These are phyloP conservation scores for Candida nitratophila DNA, from an alignment of 805 yeast species.

Conservation along the genomic window DNA sequence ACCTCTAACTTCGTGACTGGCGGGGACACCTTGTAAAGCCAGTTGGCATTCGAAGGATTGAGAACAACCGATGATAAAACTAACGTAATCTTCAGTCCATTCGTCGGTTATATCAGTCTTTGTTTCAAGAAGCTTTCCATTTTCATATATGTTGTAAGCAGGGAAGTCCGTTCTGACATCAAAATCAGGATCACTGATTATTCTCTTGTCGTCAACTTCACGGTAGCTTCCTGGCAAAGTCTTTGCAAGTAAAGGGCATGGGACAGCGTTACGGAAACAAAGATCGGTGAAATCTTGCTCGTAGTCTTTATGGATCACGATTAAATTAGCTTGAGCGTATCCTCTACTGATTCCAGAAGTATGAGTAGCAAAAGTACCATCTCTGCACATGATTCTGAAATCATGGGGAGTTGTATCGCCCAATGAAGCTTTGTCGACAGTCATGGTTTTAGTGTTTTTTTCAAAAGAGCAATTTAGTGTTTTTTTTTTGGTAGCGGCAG, in stretches of 20 bases:
- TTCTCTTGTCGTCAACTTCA: constrained; percentile 10
- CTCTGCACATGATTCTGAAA: constrained; percentile 1
- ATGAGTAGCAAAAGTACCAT: constrained; percentile 1
- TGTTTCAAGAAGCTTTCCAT: constrained; percentile 21
- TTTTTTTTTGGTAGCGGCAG: not conserved
- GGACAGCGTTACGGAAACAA: constrained; percentile 31
- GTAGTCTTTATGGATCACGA: constrained; percentile 26
- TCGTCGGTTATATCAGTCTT: constrained; percentile 20
- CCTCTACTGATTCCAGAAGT: constrained; percentile 16
- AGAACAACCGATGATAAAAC: constrained; percentile 36
- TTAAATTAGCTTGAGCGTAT: constrained; percentile 31
- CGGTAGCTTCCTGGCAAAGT: constrained; percentile 16
- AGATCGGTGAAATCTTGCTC: constrained; percentile 28
- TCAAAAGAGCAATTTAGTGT: too few species aligned
- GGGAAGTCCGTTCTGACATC: constrained; percentile 31
- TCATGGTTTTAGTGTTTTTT: too few species aligned
- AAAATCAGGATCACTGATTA: constrained; percentile 13
- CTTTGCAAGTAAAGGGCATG: constrained; percentile 28
- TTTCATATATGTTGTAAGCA: constrained; percentile 25
- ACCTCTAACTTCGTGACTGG: constrained; percentile 17
- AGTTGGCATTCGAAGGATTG: constrained; percentile 33
- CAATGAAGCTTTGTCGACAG: not conserved
- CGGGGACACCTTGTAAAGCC: constrained; percentile 21
- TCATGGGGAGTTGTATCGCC: not conserved
- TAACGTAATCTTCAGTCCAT: constrained; percentile 31